Evolutionary conservation across 129 eudicot species (phyloP), one percentile per base, ranked within the genome.

Genomic region (Heracleum sosnowskyi): DNA sequence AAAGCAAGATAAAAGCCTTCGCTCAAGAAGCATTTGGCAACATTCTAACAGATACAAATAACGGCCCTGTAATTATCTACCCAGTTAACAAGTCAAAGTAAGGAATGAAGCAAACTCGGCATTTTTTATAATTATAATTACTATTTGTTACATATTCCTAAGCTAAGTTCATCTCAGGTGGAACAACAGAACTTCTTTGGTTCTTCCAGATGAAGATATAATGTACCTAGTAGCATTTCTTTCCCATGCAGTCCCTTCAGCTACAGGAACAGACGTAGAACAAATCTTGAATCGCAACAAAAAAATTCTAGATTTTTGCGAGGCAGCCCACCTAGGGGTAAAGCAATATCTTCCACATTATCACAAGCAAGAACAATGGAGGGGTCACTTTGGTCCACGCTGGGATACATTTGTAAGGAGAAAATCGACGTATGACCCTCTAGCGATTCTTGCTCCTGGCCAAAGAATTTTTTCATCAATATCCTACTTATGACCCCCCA

Each of bases 401-500:
- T 93, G 98, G 98, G 89, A 91, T 76, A 73, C 79, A 28, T 89
- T 93, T 64, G 82, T 12, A 81, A 88, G 80, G 84, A 86, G 96
- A 87, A 93, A 93, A 85, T 76, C 84, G 40, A 88, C 88, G 11
- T 93, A 93, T 83, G 97, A 93, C 83, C 98, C 98, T 60, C 77
- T 91, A 71, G 91, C 98, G 36, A 91, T 93, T 72, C 96, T 93
- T 71, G 97, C 98, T 47, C 98, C 98, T 62, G 98, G 98, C 35
- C 98, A 93, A 62, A 87, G 90, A 78, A 89, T 93, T 76, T 93
- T 93, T 73, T 93, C 83, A 82, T 87, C 91, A 16, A 72, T 86
- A 82, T 80, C 89, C 10, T 64, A 84, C 79, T 89, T 84, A 63
- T 90, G 88, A 90, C 89, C 81, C 81, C 42, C 11, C 36, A 16